These are phyloP conservation scores for Ambrosiella xylebori DNA, from an alignment of 2,329 filamentous ascomycete species.

Conservation along the genomic window DNA sequence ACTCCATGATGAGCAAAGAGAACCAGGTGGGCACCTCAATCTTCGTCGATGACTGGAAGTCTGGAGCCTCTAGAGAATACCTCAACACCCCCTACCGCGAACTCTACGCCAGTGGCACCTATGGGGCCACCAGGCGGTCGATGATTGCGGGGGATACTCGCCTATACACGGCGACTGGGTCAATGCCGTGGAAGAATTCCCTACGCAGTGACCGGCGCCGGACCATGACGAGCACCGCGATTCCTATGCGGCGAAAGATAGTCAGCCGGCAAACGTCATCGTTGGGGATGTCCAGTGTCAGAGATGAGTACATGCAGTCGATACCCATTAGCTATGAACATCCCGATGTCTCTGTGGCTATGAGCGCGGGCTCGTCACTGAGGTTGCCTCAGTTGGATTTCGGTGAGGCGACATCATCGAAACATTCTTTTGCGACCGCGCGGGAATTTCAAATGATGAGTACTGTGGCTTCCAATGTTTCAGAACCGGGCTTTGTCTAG, in stretches of 20 bases:
- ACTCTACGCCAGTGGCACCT: conserved; percentile 5
- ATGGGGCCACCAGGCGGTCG: conserved; percentile 1
- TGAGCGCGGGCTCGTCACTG: background rate
- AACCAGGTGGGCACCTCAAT: background rate
- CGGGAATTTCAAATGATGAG: conserved; percentile 12
- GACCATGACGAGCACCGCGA: background rate
- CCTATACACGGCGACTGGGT: conserved; percentile 2
- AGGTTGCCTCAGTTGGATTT: conserved; percentile 6
- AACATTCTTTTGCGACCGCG: conserved; percentile 10
- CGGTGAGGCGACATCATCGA: background rate
- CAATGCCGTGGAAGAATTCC: conserved; percentile 1
- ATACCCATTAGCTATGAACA: conserved; percentile 10
- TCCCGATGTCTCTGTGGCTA: background rate
- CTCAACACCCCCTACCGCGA: conserved; percentile 11
- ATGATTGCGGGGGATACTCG: background rate
- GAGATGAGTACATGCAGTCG: conserved; percentile 11
- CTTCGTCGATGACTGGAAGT: conserved; percentile 7
- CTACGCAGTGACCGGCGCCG: background rate
- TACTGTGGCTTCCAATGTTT: conserved; percentile 8
- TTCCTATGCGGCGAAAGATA: conserved; percentile 1
- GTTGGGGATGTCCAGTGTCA: conserved; percentile 1
- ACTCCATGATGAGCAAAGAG: conserved; percentile 10
- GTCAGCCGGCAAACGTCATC: conserved; percentile 6
- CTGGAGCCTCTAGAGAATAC: conserved; percentile 5
- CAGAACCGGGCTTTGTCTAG: conserved; percentile 9